Conservation (phyloP, 768 basidiomycete genomes). For the Mrakia hoshinonis region DNA sequence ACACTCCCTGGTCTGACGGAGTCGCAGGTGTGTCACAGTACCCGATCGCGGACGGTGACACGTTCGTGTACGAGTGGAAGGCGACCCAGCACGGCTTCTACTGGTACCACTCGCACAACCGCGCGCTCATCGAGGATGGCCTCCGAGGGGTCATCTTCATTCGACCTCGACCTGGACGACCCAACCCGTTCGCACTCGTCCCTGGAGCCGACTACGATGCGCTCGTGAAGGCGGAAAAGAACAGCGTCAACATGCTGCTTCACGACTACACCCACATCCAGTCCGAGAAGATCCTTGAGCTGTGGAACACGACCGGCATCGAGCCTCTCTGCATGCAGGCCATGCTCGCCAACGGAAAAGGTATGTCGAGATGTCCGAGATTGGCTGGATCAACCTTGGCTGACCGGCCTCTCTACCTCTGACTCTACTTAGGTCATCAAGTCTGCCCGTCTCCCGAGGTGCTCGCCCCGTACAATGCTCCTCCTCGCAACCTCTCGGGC, state of each 20-base stretch:
- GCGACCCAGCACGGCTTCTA: background rate
- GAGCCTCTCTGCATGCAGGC: background rate
- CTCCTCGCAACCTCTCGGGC: too few relatives aligned
- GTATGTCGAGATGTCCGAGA: background rate
- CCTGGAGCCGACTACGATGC: background rate
- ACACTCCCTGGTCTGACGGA: background rate
- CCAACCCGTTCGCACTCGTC: background rate
- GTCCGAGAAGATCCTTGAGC: background rate
- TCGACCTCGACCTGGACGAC: background rate
- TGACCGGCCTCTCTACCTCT: background rate
- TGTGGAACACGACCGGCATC: background rate
- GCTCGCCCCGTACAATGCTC: background rate
- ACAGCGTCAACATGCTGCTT: background rate
- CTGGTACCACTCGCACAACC: background rate
- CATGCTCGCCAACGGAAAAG: background rate
- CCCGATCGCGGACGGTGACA: background rate
- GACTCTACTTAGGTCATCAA: background rate
- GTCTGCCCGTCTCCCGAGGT: background rate
- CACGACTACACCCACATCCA: background rate
- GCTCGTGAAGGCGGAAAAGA: background rate
- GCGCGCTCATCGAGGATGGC: background rate
- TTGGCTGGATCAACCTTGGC: background rate
- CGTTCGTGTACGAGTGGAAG: background rate
- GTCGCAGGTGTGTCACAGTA: background rate
- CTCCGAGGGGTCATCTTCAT: background rate